A percentile compares a stretch with the other conserved stretches of the same genome.
These are phyloP conservation scores for Salvia hispanica DNA, from an alignment of 257 asterid species.

Conservation along the genomic window DNA sequence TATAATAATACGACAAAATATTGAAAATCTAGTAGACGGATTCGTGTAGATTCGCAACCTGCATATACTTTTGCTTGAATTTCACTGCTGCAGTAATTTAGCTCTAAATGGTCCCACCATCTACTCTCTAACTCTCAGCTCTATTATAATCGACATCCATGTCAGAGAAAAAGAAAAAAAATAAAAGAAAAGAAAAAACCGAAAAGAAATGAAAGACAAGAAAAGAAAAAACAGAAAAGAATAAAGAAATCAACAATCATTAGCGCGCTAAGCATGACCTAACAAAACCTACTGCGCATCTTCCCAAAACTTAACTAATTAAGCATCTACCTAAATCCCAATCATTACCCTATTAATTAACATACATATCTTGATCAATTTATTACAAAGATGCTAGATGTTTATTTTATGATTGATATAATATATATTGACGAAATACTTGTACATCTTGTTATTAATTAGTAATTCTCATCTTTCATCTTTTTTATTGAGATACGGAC, in stretches of 20 bases:
- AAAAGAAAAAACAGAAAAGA: no score
- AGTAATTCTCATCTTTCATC: no score
- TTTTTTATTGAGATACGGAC: no score
- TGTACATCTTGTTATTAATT: no score
- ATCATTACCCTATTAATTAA: neutral
- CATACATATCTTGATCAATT: no score
- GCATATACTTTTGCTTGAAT: neutral
- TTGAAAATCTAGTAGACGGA: neutral
- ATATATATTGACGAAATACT: no score
- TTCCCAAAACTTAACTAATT: neutral
- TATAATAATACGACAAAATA: no score
- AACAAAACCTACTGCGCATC: neutral
- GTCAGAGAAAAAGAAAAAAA: no score
- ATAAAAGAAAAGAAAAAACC: no score
- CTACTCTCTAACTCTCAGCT: neutral
- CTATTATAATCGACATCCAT: neutral
- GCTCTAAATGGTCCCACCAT: slow-evolving; percentile 5
- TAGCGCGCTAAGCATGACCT: slow-evolving; percentile 6
- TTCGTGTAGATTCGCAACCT: slow-evolving; percentile 11
- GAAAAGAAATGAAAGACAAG: no score
- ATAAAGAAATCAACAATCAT: slow-evolving; percentile 2
- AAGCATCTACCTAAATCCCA: neutral
- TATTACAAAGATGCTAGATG: no score
- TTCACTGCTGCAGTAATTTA: neutral
- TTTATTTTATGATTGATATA: no score